phyloP scores from a whole-genome alignment of 306 rosid genomes.

The Calophaca sinica region DNA sequence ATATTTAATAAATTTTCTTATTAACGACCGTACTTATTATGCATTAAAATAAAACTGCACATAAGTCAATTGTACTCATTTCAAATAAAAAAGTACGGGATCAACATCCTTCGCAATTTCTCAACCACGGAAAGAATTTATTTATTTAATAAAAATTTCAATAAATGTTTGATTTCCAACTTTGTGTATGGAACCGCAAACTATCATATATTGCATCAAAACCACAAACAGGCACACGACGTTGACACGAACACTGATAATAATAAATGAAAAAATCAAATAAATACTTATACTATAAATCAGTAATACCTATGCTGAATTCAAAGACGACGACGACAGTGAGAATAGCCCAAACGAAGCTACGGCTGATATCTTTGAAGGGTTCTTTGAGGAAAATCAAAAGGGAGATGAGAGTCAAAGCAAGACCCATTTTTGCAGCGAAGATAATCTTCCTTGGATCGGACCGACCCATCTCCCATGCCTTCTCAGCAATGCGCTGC shows the following conservation, averaged over 20 bases:
- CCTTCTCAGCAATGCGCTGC: conserved; percentile 46
- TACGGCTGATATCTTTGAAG: conserved; percentile 57
- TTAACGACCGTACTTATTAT: no score
- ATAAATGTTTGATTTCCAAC: no score
- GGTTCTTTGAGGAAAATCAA: conserved; percentile 82
- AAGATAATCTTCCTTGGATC: conserved; percentile 87
- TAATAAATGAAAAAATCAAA: no score
- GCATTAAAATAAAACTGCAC: no score
- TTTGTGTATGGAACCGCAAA: no score
- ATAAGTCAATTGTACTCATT: background rate
- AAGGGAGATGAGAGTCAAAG: conserved; percentile 74
- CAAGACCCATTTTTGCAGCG: conserved; percentile 89
- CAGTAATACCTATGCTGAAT: conserved; percentile 74
- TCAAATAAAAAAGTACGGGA: background rate
- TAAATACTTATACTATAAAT: no score
- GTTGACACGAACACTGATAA: no score
- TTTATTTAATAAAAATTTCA: no score
- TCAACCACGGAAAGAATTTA: no score
- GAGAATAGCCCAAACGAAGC: conserved; percentile 85
- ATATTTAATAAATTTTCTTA: no score
- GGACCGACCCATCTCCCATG: conserved; percentile 71
- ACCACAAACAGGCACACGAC: no score
- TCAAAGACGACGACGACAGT: conserved; percentile 96
- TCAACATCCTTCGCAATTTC: background rate
- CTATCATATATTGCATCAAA: no score